Evolutionary conservation across 768 basidiomycete genomes (phyloP).

Genomic region (Pleurotus eryngii): DNA sequence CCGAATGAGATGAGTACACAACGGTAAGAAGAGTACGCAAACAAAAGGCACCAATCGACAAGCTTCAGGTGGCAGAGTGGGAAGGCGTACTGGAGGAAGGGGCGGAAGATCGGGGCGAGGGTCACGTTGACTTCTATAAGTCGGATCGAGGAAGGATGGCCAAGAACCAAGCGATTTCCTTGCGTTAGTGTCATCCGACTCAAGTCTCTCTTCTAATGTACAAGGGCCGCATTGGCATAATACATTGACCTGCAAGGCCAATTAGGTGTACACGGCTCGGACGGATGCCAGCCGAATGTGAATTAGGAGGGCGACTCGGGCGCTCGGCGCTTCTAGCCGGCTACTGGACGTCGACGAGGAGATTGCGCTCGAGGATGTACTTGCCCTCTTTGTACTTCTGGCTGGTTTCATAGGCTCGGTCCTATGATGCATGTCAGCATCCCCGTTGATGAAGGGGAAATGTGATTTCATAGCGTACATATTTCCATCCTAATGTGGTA

Average conservation of each 20-base stretch:
- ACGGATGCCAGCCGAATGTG: slow-evolving; percentile 3
- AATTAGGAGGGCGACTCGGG: slow-evolving; percentile 6
- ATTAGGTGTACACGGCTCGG: slow-evolving; percentile 4
- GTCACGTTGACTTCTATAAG: not conserved
- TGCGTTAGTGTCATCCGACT: not conserved
- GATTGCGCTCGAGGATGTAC: slow-evolving; percentile 93
- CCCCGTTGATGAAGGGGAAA: not conserved
- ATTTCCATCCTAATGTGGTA: slow-evolving; percentile 94
- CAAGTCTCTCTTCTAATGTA: slow-evolving; percentile 1
- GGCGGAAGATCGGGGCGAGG: too few relatives aligned
- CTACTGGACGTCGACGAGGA: slow-evolving; percentile 84
- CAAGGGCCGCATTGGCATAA: not conserved
- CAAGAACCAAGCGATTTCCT: not conserved
- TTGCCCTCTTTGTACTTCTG: slow-evolving; percentile 99
- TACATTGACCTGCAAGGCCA: slow-evolving; percentile 3
- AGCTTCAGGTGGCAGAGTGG: too few relatives aligned
- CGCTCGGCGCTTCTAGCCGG: slow-evolving; percentile 6
- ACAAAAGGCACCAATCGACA: too few relatives aligned
- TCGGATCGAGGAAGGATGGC: not conserved
- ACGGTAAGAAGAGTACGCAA: too few relatives aligned
- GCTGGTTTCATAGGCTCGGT: slow-evolving; percentile 81
- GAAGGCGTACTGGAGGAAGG: too few relatives aligned
- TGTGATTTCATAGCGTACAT: slow-evolving; percentile 52
- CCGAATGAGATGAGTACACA: too few relatives aligned
- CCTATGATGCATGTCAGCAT: slow-evolving; percentile 42